phyloP scores from a whole-genome alignment of 257 asterid genomes.

The Ilex asprella region DNA sequence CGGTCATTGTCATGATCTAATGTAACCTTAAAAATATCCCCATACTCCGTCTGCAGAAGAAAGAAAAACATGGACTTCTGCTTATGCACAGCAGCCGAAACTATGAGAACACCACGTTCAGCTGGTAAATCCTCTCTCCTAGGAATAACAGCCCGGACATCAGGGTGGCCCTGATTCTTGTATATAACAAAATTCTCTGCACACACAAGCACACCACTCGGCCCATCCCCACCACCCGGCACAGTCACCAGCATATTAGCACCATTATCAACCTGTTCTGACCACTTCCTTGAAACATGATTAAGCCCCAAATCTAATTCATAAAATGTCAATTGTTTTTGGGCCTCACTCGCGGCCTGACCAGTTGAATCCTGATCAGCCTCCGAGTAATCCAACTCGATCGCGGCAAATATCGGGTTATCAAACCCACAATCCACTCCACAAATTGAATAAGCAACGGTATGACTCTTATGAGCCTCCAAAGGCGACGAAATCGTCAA shows the following conservation, averaged over 20 bases:
- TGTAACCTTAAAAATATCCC: slow-evolving; percentile 84
- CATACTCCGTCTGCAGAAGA: slow-evolving; percentile 95
- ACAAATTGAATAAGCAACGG: slow-evolving; percentile 69
- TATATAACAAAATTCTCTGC: slow-evolving; percentile 94
- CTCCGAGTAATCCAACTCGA: slow-evolving; percentile 90
- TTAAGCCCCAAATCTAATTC: slow-evolving; percentile 95
- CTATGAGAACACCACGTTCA: slow-evolving; percentile 93
- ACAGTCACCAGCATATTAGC: slow-evolving; percentile 96
- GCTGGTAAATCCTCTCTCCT: slow-evolving; percentile 93
- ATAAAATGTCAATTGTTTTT: slow-evolving; percentile 86
- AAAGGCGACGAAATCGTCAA: slow-evolving; percentile 88
- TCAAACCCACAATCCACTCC: slow-evolving; percentile 98
- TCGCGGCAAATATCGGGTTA: slow-evolving; percentile 93
- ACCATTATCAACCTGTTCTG: slow-evolving; percentile 94
- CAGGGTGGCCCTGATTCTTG: slow-evolving; percentile 94
- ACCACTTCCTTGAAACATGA: slow-evolving; percentile 97
- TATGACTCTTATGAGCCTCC: slow-evolving; percentile 97
- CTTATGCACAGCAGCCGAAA: slow-evolving; percentile 90
- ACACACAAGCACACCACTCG: slow-evolving; percentile 98
- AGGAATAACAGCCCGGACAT: slow-evolving; percentile 93
- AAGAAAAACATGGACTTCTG: slow-evolving; percentile 98
- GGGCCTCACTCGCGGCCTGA: slow-evolving; percentile 85
- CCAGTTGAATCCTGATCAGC: slow-evolving; percentile 99
- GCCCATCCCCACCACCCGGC: slow-evolving; percentile 99
- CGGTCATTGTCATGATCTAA: slow-evolving; percentile 79